Evolutionary conservation across 495 filamentous ascomycete species (phyloP), one percentile per base, ranked within the genome.

Genomic region (Trichoderma asperelloides): DNA sequence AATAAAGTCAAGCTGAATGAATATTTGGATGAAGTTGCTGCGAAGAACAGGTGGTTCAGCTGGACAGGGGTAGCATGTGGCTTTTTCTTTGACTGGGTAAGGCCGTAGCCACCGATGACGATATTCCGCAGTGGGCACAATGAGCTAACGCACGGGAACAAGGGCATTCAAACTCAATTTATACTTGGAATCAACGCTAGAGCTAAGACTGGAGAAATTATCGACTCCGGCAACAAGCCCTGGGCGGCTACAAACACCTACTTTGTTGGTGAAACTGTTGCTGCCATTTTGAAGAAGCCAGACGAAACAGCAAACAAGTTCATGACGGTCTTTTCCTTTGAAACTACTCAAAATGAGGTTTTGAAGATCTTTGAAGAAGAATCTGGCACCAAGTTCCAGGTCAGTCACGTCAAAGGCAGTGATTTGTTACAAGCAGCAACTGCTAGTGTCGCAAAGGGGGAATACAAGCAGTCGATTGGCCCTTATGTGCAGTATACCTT

Each of bases 41-140:
- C 71, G 63, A 71, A 73, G 43, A 74, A 78, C 37, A 69, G 71
- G 2, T 72, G 68, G 15, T 79, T 89, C 43, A 80, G 73, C 0
- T 89, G 83, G 77, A 86, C 80, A 0, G 73, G 78, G 0, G 57
- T 88, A 18, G 75, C 78, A 3, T 85, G 70, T 33, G 85, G 86
- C 0, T 68, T 80, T 11, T 83, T 84, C 69, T 78, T 85, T 68
- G 82, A 85, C 40, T 79, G 76, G 78, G 82, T 82, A 71, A 43
- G 78, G 30, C 4, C n/a, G 1, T 13, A 3, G 16, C 5, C 8
- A 30, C 30, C 72, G 9, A 65, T 76, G 0, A 62, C 0, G 77
- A 65, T 73, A 63, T 60, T 60, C 41, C 62, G 37, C 25, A 2
- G 4, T 45, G 23, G 12, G 7, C 41, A 21, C 21, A 6, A 15